phyloP scores from a whole-genome alignment of 1,139 yeast species.

The Candida sp. region DNA sequence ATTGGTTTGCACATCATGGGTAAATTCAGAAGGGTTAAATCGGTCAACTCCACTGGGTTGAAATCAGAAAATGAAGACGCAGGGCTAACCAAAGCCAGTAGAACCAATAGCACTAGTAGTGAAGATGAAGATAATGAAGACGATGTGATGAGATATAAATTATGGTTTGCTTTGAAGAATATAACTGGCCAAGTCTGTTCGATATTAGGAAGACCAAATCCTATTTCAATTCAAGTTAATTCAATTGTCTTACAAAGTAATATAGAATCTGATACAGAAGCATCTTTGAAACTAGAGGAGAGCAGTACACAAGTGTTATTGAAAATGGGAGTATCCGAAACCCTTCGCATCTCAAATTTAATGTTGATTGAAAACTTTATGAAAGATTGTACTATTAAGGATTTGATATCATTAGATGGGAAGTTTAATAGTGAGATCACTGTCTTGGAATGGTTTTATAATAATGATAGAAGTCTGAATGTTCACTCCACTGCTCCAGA shows the following conservation, averaged over 20 bases:
- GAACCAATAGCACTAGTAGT: slow-evolving; percentile 6
- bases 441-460: slow-evolving; percentile 17
- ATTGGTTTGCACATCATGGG: slow-evolving; percentile 51
- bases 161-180: slow-evolving; percentile 50
- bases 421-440: slow-evolving; percentile 41
- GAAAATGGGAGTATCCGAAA: slow-evolving; percentile 48
- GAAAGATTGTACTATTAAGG: slow-evolving; percentile 39
- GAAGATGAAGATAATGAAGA: slow-evolving; percentile 22
- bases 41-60: neutral
- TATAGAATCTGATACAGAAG: slow-evolving; percentile 11
- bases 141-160: slow-evolving; percentile 35
- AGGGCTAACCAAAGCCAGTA: neutral
- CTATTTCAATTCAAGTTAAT: slow-evolving; percentile 49
- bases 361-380: slow-evolving; percentile 52
- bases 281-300: slow-evolving; percentile 16
- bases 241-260: slow-evolving; percentile 27
- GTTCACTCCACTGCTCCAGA: slow-evolving; percentile 8
- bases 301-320: slow-evolving; percentile 26
- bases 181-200: slow-evolving; percentile 49
- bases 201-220: slow-evolving; percentile 54
- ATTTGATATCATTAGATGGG: slow-evolving; percentile 35
- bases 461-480: neutral
- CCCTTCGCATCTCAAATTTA: slow-evolving; percentile 46
- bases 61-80: neutral
- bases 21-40: slow-evolving; percentile 13